phyloP scores from a whole-genome alignment of 768 basidiomycete species.

The Russula sp. region DNA sequence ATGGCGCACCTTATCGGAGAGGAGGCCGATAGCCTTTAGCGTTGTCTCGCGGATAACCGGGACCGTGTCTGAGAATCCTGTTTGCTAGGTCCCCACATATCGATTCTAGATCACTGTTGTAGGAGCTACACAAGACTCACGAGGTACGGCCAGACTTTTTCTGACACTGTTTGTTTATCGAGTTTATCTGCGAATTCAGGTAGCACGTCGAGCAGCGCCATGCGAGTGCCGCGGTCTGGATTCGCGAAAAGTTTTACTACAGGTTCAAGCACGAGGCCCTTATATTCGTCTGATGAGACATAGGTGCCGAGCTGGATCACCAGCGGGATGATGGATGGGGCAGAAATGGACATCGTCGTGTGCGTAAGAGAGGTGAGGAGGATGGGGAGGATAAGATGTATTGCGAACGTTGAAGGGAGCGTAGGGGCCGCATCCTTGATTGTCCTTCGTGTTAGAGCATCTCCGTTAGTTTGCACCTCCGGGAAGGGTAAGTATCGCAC shows the following conservation, averaged over 20 bases:
- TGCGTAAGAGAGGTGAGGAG: conserved; percentile 65
- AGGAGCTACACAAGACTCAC: conserved; percentile 37
- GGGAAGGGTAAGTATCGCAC: conserved; percentile 31
- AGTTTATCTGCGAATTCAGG: conserved; percentile 79
- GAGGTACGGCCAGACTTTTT: conserved; percentile 89
- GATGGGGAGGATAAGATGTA: conserved; percentile 82
- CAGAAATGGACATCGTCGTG: conserved; percentile 62
- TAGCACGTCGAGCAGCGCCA: conserved; percentile 87
- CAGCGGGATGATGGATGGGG: conserved; percentile 72
- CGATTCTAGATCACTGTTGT: neutral
- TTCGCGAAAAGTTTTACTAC: conserved; percentile 80
- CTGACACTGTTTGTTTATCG: conserved; percentile 75
- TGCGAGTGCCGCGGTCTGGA: conserved; percentile 87
- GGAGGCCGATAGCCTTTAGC: conserved; percentile 73
- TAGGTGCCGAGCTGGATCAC: conserved; percentile 74
- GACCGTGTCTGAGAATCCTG: conserved; percentile 92
- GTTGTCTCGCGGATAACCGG: conserved; percentile 93
- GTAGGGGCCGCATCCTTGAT: conserved; percentile 73
- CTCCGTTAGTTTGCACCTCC: neutral
- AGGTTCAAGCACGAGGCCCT: conserved; percentile 60
- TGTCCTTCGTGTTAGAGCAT: conserved; percentile 37
- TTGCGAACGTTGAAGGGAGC: conserved; percentile 81
- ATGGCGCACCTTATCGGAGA: conserved; percentile 72
- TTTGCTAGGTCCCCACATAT: conserved; percentile 54
- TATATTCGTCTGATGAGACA: conserved; percentile 64